phyloP scores from a whole-genome alignment of 371 early-diverging fungal genomes.

The Umbelopsis sp. region DNA sequence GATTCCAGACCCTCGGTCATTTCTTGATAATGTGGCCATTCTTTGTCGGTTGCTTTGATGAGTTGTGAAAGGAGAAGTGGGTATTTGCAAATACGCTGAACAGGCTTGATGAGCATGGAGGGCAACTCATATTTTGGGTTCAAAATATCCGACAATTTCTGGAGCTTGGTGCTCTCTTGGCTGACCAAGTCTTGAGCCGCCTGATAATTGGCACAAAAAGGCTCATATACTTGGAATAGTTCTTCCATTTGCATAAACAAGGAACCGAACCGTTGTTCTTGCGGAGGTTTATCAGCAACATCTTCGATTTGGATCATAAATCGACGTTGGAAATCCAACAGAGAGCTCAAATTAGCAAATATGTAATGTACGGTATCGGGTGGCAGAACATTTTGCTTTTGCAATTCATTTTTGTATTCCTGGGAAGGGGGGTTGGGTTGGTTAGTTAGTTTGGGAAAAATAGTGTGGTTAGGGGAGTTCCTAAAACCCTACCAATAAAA shows the following conservation, averaged over 20 bases:
- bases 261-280: conserved; percentile 88
- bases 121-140: conserved; percentile 88
- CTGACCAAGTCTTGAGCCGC: conserved; percentile 71
- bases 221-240: conserved; percentile 91
- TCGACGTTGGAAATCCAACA: conserved; percentile 95
- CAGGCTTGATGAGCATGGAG: conserved; percentile 93
- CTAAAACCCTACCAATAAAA: conserved; percentile 64
- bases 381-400: conserved; percentile 64
- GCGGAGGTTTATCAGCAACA: conserved; percentile 68
- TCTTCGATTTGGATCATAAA: conserved; percentile 92
- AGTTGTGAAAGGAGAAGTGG: conserved; percentile 88
- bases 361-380: conserved; percentile 77
- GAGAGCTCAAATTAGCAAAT: conserved; percentile 90
- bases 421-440: background rate
- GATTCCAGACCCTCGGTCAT: conserved; percentile 77
- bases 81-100: conserved; percentile 97
- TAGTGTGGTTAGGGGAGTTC: too few relatives aligned
- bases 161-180: conserved; percentile 55
- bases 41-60: conserved; percentile 73
- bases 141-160: conserved; percentile 67
- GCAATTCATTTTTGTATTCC: conserved; percentile 66
- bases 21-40: conserved; percentile 76
- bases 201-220: conserved; percentile 92
- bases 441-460: too few relatives aligned
- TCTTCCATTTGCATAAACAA: conserved; percentile 83